phyloP scores from a whole-genome alignment of 768 basidiomycete genomes.

The Russula griseocarnosa region DNA sequence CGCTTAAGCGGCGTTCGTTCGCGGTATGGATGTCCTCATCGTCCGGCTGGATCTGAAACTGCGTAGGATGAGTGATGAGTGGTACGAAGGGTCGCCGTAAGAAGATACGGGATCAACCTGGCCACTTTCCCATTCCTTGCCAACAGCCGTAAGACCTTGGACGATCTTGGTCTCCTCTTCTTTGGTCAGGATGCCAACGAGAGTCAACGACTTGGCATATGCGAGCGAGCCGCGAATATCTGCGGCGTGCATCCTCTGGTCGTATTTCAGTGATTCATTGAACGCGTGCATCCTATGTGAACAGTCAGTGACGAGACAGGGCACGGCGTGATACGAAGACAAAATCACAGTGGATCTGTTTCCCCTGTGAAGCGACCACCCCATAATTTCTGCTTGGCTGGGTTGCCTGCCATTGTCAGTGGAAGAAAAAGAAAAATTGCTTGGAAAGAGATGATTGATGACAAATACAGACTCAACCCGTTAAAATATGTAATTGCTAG shows the following conservation, averaged over 20 bases:
- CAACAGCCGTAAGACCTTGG: conserved; percentile 69
- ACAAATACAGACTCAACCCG: neutral
- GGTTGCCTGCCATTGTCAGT: conserved; percentile 38
- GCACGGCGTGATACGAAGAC: neutral
- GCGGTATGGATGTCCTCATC: conserved; percentile 99
- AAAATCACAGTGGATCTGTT: conserved; percentile 76
- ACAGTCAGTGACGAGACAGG: conserved; percentile 26
- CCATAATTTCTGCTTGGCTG: conserved; percentile 75
- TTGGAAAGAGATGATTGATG: neutral
- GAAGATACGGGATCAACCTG: conserved; percentile 44
- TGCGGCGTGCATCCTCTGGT: conserved; percentile 87
- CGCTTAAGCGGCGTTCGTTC: conserved; percentile 90
- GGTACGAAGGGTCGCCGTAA: neutral
- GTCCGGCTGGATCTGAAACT: conserved; percentile 79
- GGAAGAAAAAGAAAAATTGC: neutral
- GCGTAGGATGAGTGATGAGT: conserved; percentile 7
- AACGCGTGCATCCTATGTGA: conserved; percentile 91
- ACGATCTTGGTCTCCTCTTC: conserved; percentile 73
- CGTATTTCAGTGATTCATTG: conserved; percentile 94
- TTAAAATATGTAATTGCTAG: neutral
- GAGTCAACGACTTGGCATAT: conserved; percentile 82
- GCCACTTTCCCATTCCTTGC: conserved; percentile 80
- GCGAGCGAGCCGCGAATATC: conserved; percentile 95
- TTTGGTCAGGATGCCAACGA: conserved; percentile 73
- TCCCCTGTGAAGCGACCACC: conserved; percentile 83